These are phyloP conservation scores for Dendrocalamus latiflorus DNA, from an alignment of 202 grass and related monocot genomes.

Conservation along the genomic window DNA sequence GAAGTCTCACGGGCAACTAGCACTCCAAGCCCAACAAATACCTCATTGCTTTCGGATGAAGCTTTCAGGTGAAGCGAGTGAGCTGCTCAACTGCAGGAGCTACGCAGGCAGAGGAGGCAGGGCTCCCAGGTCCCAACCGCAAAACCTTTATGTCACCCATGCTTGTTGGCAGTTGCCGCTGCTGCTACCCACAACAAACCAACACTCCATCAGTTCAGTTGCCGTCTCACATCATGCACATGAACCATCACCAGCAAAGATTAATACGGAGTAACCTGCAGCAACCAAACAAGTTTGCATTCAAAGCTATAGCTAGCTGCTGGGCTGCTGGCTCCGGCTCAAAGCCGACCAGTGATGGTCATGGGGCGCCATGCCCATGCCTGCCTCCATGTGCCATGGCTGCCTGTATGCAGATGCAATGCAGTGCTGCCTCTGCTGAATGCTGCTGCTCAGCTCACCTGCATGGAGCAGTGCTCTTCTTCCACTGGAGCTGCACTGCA, in stretches of 20 bases:
- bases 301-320: constrained; percentile 19
- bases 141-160: constrained; percentile 1
- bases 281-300: constrained; percentile 5
- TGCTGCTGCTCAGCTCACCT: background rate
- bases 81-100: background rate
- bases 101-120: background rate
- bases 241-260: constrained; percentile 25
- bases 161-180: background rate
- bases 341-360: background rate
- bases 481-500: background rate
- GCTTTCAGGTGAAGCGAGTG: constrained; percentile 11
- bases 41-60: constrained; percentile 8
- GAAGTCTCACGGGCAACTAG: background rate
- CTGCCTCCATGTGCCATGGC: constrained; percentile 25
- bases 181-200: background rate
- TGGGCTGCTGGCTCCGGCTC: background rate
- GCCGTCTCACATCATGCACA: constrained; percentile 33
- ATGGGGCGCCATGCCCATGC: constrained; percentile 23
- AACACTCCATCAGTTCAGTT: background rate
- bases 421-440: background rate
- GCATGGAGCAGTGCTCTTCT: background rate
- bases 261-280: constrained; percentile 14
- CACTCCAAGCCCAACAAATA: background rate
- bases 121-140: background rate
- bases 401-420: background rate